These are phyloP conservation scores for Centrapalus pauciflorus DNA, from an alignment of 129 eudicot genomes.

Conservation along the genomic window DNA sequence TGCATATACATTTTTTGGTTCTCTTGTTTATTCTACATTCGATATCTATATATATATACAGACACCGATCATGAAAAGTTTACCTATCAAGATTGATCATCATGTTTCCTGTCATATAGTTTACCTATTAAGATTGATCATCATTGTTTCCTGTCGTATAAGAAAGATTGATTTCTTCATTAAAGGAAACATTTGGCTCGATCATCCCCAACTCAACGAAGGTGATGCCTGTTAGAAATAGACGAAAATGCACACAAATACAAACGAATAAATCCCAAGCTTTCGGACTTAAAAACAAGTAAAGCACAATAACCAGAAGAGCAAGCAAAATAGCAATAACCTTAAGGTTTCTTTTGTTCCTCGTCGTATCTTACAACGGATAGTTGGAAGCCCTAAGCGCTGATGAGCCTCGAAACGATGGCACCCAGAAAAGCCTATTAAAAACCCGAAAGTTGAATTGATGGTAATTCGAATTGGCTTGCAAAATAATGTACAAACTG, in stretches of 20 bases:
- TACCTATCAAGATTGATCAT: not conserved
- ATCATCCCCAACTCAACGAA: conserved; percentile 42
- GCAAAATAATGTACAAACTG: not conserved
- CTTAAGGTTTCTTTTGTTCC: conserved; percentile 97
- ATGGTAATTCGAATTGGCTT: not conserved
- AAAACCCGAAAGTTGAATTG: not conserved
- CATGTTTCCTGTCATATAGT: not conserved
- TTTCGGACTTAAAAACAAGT: no score
- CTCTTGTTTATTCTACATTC: conserved; percentile 18
- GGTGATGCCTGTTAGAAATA: conserved; percentile 72
- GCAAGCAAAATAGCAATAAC: conserved; percentile 24
- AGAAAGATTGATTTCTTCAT: not conserved
- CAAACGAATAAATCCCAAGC: no score
- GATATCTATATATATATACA: conserved; percentile 7
- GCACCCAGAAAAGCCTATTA: conserved; percentile 91
- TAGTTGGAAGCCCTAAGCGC: conserved; percentile 84
- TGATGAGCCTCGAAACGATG: conserved; percentile 99
- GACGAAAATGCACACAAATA: not conserved
- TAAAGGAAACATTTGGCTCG: not conserved
- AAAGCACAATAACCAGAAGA: not conserved
- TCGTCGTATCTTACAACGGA: conserved; percentile 91
- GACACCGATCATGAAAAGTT: conserved; percentile 6
- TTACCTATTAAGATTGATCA: conserved; percentile 1
- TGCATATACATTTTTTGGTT: conserved; percentile 1
- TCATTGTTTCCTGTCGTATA: not conserved